Evolutionary conservation across 2,329 filamentous ascomycete species (phyloP).

Genomic region (Fusarium sp.): DNA sequence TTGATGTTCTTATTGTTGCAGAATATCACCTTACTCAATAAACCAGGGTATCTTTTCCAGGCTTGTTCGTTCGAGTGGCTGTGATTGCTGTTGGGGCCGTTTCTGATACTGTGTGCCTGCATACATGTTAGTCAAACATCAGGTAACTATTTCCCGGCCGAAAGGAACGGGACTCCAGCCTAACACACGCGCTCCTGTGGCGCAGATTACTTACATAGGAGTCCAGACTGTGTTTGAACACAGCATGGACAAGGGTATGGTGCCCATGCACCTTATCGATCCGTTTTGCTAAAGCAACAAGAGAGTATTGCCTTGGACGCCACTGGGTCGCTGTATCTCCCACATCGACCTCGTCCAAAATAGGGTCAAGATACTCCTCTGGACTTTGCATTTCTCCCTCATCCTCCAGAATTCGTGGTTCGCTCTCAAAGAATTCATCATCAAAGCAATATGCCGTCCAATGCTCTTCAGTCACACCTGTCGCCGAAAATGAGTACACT

Average conservation of each 20-base stretch:
- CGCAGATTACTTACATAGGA: conserved; percentile 2
- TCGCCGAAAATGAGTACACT: neutral
- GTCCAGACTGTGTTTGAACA: neutral
- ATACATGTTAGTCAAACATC: neutral
- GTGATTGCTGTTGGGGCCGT: neutral
- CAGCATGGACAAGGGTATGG: neutral
- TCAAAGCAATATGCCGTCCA: neutral
- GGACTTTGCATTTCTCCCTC: neutral
- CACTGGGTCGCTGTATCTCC: neutral
- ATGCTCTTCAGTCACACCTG: neutral
- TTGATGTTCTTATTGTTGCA: neutral
- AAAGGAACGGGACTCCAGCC: too few relatives aligned
- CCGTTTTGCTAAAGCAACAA: neutral
- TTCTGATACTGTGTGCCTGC: neutral
- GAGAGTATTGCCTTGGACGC: conserved; percentile 16
- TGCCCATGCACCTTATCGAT: neutral
- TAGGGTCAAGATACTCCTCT: conserved; percentile 9
- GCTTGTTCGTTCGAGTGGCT: neutral
- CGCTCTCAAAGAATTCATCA: neutral
- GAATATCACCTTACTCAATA: neutral
- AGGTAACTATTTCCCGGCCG: too few relatives aligned
- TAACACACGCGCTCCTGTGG: neutral
- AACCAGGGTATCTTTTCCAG: neutral
- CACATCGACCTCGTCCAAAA: neutral
- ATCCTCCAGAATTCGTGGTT: neutral